Evolutionary conservation across 352 stramenopile species (phyloP).

Genomic region (Halophytophthora batemanensis): DNA sequence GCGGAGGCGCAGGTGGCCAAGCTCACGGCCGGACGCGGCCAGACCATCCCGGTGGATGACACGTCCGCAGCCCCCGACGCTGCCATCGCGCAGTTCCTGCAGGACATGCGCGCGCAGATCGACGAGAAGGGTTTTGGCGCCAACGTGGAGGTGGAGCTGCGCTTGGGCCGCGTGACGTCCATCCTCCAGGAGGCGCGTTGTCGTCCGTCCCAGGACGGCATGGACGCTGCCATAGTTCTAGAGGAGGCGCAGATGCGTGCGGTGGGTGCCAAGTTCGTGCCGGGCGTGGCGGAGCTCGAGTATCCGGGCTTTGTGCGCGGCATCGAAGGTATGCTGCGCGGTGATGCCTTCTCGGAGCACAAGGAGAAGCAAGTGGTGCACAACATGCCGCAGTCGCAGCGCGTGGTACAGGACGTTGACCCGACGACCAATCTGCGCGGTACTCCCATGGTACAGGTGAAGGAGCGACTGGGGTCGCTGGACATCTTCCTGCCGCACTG

Average conservation of each 20-base stretch:
- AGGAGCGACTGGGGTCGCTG: conserved; percentile 77
- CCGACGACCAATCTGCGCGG: conserved; percentile 44
- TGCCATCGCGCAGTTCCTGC: conserved; percentile 79
- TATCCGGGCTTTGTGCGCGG: conserved; percentile 66
- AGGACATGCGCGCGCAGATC: conserved; percentile 71
- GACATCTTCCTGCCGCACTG: conserved; percentile 87
- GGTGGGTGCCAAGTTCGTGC: conserved; percentile 76
- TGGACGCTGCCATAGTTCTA: conserved; percentile 72
- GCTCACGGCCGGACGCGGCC: conserved; percentile 64
- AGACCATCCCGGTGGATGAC: conserved; percentile 71
- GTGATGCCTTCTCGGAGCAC: conserved; percentile 69
- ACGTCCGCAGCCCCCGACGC: conserved; percentile 62
- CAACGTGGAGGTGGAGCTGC: conserved; percentile 81
- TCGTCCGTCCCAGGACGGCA: conserved; percentile 60
- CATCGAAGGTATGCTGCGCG: conserved; percentile 64
- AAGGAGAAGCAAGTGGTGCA: conserved; percentile 79
- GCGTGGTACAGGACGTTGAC: conserved; percentile 75
- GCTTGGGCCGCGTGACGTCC: conserved; percentile 79
- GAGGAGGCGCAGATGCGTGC: conserved; percentile 74
- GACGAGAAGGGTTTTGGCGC: conserved; percentile 77
- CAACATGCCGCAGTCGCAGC: conserved; percentile 74
- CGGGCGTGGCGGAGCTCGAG: conserved; percentile 66
- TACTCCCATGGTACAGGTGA: conserved; percentile 64
- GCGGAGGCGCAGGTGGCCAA: conserved; percentile 74
- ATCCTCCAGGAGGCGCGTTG: conserved; percentile 72